These are phyloP conservation scores for Yamadazyma blattariae DNA, from an alignment of 1,139 yeast species.

Conservation along the genomic window DNA sequence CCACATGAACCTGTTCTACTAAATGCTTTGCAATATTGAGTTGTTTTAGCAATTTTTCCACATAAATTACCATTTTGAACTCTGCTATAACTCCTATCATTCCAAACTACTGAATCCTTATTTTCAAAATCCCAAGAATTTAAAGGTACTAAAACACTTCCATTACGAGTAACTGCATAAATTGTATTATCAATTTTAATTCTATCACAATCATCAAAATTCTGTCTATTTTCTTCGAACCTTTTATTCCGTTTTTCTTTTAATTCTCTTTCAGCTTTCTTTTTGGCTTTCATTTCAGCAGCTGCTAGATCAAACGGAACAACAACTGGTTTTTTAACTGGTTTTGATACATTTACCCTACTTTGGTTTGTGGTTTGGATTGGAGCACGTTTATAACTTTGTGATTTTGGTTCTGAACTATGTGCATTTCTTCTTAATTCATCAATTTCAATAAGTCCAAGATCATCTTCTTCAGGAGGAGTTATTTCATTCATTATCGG, in stretches of 20 bases:
- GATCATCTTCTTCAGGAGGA: too few relatives aligned
- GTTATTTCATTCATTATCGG: too few relatives aligned
- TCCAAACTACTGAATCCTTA: constrained; percentile 24
- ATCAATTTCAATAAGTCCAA: too few relatives aligned
- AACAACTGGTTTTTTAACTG: too few relatives aligned
- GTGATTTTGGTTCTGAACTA: too few relatives aligned
- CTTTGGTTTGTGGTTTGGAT: too few relatives aligned
- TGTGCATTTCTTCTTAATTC: too few relatives aligned
- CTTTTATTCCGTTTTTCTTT: constrained; percentile 8
- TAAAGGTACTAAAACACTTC: constrained; percentile 31
- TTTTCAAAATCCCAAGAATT: constrained; percentile 16
- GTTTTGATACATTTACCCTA: too few relatives aligned
- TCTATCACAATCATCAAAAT: constrained; percentile 38
- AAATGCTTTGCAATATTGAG: constrained; percentile 37
- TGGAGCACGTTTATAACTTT: too few relatives aligned
- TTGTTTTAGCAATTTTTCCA: background rate
- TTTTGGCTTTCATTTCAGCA: background rate
- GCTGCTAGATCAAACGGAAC: background rate
- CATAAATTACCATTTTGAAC: constrained; percentile 28
- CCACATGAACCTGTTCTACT: constrained; percentile 46
- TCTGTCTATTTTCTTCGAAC: constrained; percentile 16
- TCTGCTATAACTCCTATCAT: constrained; percentile 24
- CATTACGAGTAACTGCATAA: constrained; percentile 34
- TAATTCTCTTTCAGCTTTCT: background rate
- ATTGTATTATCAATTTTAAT: constrained; percentile 27